Base-by-base conservation (phyloP, 331 rosid genomes). In the Acacia concinna region DNA sequence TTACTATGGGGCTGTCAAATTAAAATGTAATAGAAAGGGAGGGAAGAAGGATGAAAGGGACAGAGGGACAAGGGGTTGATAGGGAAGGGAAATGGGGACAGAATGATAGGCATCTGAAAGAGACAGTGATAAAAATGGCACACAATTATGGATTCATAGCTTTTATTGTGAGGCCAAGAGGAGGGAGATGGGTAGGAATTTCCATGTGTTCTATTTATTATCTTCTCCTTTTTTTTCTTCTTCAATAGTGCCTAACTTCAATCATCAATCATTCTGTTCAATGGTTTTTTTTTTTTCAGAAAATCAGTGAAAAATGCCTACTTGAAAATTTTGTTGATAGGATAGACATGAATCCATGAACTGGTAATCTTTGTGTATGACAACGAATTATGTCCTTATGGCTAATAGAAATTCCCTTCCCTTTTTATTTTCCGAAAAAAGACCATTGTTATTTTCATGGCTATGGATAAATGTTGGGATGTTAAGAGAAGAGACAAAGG, bases 81-180 rank as follows among this genome's bases (percentile, higher is more conserved):
- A 54, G 30, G 62, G 8, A 54, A 54, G 62, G 8, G 2, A 54
- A 54, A n/a, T 54, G 67, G 74, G 82, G 86, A 67, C 86, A 71
- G 82, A 76, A 81, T 57, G 79, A 76, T 83, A 78, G 83, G 18
- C 59, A 71, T 75, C 31, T 81, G 91, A 89, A 77, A 72, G 84
- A 40, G 91, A 88, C 84, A 27, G 78, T 80, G 85, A 87, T 84
- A 77, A 74, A 38, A 77, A 68, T 73, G 73, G 71, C 75, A 79
- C 63, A 70, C 49, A 79, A 74, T 77, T 82, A 77, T 73, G 77
- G 69, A 68, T 76, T 52, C 46, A 66, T 25, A 10, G 65, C 72
- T 73, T 41, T 76, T 49, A 82, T 51, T 49, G 78, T 23, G 27
- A n/a, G 68, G 68, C 21, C 23, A 62, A 62, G 68, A 62, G 75